These are phyloP conservation scores for Coemansia guatemalensis DNA, from an alignment of 192 early-diverging fungal species.

Conservation along the genomic window DNA sequence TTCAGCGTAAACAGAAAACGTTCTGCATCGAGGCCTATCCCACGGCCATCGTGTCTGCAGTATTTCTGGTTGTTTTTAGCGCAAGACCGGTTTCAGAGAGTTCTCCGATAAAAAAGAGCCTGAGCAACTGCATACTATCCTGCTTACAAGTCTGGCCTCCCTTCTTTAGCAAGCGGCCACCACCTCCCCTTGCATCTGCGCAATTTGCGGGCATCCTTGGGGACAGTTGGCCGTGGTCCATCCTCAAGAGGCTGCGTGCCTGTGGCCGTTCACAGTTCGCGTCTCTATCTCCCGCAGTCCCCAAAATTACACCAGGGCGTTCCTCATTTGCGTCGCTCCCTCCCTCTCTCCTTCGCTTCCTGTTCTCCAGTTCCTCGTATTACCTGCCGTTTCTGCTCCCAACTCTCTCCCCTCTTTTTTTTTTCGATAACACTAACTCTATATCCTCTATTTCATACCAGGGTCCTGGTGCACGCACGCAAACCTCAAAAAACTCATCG, in stretches of 20 bases:
- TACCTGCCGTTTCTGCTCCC: background rate
- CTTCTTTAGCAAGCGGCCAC: background rate
- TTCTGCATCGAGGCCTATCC: background rate
- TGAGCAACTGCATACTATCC: background rate
- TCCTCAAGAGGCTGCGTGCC: background rate
- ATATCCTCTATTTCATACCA: background rate
- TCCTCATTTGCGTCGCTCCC: background rate
- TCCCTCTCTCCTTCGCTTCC: slow-evolving; percentile 8
- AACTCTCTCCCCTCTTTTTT: background rate
- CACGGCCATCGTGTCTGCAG: background rate
- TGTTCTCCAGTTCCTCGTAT: background rate
- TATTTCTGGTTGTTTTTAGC: background rate
- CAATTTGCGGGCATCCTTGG: background rate
- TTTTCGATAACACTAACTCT: background rate
- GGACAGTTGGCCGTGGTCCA: background rate
- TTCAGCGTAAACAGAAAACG: background rate
- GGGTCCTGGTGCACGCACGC: background rate
- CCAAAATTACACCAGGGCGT: background rate
- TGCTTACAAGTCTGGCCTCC: background rate
- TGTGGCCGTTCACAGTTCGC: background rate
- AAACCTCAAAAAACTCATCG: background rate
- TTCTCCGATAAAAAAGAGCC: background rate
- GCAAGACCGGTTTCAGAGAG: background rate
- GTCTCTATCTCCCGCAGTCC: background rate
- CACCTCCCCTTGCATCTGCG: background rate